Percentiles rank a stretch among this genome's conserved stretches.
Conservation (phyloP, 2,329 filamentous ascomycete species). For the Mycosphaerella sp. region DNA sequence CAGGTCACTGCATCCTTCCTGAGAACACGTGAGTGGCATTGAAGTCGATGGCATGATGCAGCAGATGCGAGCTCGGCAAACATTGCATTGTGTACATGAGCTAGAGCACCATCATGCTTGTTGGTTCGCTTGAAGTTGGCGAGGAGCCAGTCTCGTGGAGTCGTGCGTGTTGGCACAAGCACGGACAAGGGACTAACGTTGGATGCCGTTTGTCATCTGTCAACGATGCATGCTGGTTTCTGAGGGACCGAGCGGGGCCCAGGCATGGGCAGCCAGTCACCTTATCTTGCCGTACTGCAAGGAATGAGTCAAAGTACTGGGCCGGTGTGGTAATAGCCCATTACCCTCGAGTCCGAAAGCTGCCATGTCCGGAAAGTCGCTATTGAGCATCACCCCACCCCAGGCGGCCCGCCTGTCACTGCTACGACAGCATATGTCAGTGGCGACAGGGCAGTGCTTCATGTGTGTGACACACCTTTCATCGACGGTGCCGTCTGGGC, state of each 20-base stretch:
- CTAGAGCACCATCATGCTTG: slow-evolving; percentile 1
- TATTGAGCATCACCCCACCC: slow-evolving; percentile 36
- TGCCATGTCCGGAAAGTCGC: slow-evolving; percentile 20
- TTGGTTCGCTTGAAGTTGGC: slow-evolving; percentile 13
- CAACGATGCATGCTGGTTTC: slow-evolving; percentile 7
- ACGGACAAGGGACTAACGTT: slow-evolving; percentile 11
- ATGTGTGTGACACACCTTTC: slow-evolving; percentile 33
- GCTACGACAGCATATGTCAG: slow-evolving; percentile 38
- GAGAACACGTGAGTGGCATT: not conserved
- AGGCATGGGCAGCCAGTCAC: slow-evolving; percentile 41
- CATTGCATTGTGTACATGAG: slow-evolving; percentile 12
- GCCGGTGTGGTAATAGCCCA: not conserved
- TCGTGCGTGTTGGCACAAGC: slow-evolving; percentile 1
- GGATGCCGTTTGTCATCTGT: slow-evolving; percentile 1
- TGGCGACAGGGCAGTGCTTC: slow-evolving; percentile 40
- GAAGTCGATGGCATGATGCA: not conserved
- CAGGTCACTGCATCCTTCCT: not conserved
- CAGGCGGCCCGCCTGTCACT: slow-evolving; percentile 36
- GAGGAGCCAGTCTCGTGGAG: slow-evolving; percentile 3
- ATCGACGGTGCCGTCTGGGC: slow-evolving; percentile 19
- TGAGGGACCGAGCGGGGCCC: slow-evolving; percentile 8
- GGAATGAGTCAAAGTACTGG: slow-evolving; percentile 22
- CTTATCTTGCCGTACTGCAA: slow-evolving; percentile 43
- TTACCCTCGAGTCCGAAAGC: not conserved
- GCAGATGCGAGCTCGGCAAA: slow-evolving; percentile 11